phyloP scores from a whole-genome alignment of 768 basidiomycete genomes.

The Xanthoconium stramineum region DNA sequence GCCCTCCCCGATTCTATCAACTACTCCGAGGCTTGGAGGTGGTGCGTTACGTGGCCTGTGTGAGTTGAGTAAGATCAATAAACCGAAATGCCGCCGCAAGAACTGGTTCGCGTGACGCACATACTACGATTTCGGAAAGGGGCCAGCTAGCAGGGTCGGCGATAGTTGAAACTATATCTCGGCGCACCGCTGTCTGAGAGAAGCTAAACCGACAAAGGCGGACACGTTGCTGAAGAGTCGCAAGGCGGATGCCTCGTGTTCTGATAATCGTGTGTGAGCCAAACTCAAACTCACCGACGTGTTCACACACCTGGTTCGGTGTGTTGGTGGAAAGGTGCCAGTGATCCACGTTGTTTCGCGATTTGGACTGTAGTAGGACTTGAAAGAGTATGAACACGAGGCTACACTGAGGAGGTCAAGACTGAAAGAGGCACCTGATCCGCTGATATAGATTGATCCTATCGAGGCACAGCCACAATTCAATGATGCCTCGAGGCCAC shows the following conservation, averaged over 20 bases:
- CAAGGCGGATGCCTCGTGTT: conserved; percentile 18
- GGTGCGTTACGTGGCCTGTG: conserved; percentile 20
- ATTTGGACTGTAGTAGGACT: not conserved
- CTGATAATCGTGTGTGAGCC: conserved; percentile 1
- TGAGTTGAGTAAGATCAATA: conserved; percentile 1
- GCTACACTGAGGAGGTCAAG: not conserved
- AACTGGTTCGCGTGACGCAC: conserved; percentile 8
- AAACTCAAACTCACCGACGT: conserved; percentile 1
- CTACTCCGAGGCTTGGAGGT: conserved; percentile 30
- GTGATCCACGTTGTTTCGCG: conserved; percentile 6
- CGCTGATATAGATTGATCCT: not conserved
- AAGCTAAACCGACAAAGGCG: not conserved
- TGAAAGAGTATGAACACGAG: conserved; percentile 6
- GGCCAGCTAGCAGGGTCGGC: not conserved
- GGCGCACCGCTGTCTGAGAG: conserved; percentile 2
- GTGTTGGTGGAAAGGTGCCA: not conserved
- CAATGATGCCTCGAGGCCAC: conserved; percentile 21
- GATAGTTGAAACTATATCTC: not conserved
- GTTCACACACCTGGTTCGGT: conserved; percentile 2
- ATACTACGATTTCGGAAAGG: conserved; percentile 5
- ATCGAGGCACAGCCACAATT: conserved; percentile 16
- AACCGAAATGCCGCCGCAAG: conserved; percentile 1
- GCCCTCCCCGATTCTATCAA: conserved; percentile 57
- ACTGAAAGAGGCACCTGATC: not conserved
- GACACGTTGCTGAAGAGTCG: conserved; percentile 4